These are phyloP conservation scores for Trichoderma arundinaceum DNA, from an alignment of 2,329 filamentous ascomycete species.

Conservation along the genomic window DNA sequence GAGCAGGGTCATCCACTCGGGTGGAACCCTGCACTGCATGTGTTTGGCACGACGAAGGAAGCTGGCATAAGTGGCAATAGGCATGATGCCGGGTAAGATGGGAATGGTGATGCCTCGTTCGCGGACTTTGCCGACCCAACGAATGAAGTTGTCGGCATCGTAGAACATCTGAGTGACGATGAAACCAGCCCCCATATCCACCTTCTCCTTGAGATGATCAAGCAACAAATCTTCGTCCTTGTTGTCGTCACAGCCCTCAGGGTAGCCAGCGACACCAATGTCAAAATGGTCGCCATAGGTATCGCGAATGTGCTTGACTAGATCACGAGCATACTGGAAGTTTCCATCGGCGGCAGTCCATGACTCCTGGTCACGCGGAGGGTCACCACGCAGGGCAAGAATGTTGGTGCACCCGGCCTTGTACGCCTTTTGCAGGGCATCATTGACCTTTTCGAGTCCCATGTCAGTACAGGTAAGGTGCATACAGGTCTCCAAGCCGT, in stretches of 20 bases:
- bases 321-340: constrained; percentile 90
- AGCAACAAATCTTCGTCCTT: constrained; percentile 83
- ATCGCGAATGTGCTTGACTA: constrained; percentile 81
- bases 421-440: constrained; percentile 85
- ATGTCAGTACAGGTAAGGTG: constrained; percentile 98
- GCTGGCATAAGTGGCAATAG: constrained; percentile 90
- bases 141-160: constrained; percentile 91
- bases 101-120: constrained; percentile 82
- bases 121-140: constrained; percentile 86
- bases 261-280: constrained; percentile 96
- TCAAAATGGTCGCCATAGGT: constrained; percentile 81
- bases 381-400: constrained; percentile 88
- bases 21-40: constrained; percentile 84
- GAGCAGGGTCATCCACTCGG: constrained; percentile 78
- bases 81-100: constrained; percentile 86
- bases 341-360: constrained; percentile 88
- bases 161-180: constrained; percentile 99
- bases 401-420: constrained; percentile 98
- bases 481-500: constrained; percentile 98
- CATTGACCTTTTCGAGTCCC: constrained; percentile 89
- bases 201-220: constrained; percentile 94
- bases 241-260: constrained; percentile 94
- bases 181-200: constrained; percentile 91
- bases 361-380: constrained; percentile 88
- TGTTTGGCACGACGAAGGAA: constrained; percentile 90